phyloP scores from a whole-genome alignment of 2,329 filamentous ascomycete genomes.

The Fusarium hostae region DNA sequence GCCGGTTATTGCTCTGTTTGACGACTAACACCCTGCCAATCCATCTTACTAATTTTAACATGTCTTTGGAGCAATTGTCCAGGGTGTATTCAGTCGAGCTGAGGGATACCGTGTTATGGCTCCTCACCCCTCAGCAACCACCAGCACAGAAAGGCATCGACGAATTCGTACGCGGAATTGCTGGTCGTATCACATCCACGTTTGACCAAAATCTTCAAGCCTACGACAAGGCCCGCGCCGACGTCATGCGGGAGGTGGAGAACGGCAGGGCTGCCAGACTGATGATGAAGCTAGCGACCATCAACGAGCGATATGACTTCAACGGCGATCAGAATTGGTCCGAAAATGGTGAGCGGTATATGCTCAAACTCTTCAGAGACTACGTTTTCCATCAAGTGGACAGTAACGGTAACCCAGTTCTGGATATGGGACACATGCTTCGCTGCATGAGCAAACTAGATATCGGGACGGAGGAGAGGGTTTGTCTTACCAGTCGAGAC shows the following conservation, averaged over 20 bases:
- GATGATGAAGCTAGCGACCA: slow-evolving; percentile 81
- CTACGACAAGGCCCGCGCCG: slow-evolving; percentile 77
- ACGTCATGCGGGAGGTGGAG: slow-evolving; percentile 84
- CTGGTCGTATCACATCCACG: slow-evolving; percentile 77
- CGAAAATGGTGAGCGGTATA: slow-evolving; percentile 91
- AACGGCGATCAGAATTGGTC: slow-evolving; percentile 84
- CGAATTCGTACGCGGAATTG: slow-evolving; percentile 81
- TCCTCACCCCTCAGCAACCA: slow-evolving; percentile 73
- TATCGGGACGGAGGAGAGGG: slow-evolving; percentile 85
- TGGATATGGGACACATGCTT: slow-evolving; percentile 89
- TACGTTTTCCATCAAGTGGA: slow-evolving; percentile 98
- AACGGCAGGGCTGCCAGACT: slow-evolving; percentile 87
- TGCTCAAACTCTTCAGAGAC: slow-evolving; percentile 93
- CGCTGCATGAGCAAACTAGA: slow-evolving; percentile 92
- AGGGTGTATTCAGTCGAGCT: slow-evolving; percentile 82
- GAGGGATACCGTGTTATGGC: slow-evolving; percentile 82
- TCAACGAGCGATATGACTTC: slow-evolving; percentile 91
- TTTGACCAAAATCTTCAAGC: slow-evolving; percentile 84
- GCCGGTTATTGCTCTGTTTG: slow-evolving; percentile 83
- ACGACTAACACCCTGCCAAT: slow-evolving; percentile 72
- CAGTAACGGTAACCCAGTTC: slow-evolving; percentile 80
- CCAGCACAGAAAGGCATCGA: slow-evolving; percentile 76
- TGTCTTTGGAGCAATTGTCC: slow-evolving; percentile 79
- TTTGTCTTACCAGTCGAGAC: slow-evolving; percentile 87
- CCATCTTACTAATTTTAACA: slow-evolving; percentile 70